Conservation (phyloP, 768 basidiomycete genomes). For the Macrolepiota fuliginosa region DNA sequence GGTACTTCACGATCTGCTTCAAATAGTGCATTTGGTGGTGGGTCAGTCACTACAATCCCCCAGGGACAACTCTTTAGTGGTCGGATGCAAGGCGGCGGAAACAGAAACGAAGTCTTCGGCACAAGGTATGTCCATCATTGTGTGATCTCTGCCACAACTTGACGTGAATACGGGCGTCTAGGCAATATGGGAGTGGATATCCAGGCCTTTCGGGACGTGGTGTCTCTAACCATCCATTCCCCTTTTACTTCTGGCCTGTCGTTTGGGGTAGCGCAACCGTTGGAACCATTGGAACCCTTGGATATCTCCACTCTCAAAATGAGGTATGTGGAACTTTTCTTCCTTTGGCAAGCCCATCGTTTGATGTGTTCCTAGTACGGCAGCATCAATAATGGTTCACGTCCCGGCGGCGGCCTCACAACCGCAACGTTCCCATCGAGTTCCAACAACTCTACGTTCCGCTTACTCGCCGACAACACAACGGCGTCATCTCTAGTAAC, state of each 20-base stretch:
- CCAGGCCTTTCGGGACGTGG: conserved; percentile 46
- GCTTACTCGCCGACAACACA: conserved; percentile 45
- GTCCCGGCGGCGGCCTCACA: conserved; percentile 47
- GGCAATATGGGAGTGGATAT: conserved; percentile 64
- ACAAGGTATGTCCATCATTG: conserved; percentile 30
- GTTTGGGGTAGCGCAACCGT: conserved; percentile 36
- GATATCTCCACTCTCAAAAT: conserved; percentile 31
- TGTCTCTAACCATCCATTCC: conserved; percentile 50
- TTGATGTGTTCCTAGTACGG: conserved; percentile 24
- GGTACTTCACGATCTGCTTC: conserved; percentile 21
- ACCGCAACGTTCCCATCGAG: conserved; percentile 42
- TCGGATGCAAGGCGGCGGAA: conserved; percentile 51
- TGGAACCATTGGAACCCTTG: conserved; percentile 17
- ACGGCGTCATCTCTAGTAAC: conserved; percentile 42
- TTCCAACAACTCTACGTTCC: conserved; percentile 37
- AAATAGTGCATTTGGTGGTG: conserved; percentile 30
- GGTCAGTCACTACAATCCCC: conserved; percentile 33
- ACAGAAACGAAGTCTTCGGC: conserved; percentile 42
- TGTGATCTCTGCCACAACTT: not conserved
- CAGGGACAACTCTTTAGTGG: conserved; percentile 44
- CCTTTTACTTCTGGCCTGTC: conserved; percentile 67
- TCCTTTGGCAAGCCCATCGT: not conserved
- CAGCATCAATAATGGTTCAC: conserved; percentile 36
- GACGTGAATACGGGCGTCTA: conserved; percentile 21
- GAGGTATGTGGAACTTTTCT: conserved; percentile 21